Conservation (phyloP, 805 yeast species). For the Suhomyces faveliae region DNA sequence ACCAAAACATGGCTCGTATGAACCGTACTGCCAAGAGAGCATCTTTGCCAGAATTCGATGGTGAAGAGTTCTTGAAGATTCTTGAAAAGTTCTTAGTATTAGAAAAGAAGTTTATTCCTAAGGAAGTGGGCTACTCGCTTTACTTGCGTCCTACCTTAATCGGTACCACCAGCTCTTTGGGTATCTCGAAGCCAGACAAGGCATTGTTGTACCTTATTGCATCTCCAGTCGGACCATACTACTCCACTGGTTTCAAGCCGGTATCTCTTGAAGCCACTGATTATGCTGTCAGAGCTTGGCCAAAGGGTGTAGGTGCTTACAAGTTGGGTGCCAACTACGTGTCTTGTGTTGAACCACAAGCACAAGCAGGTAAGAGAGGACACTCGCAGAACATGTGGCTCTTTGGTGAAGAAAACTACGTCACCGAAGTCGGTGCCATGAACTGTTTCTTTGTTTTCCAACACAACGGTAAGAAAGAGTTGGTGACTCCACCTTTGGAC, state of each 20-base stretch:
- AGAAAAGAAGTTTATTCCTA: conserved; percentile 24
- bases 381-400: conserved; percentile 96
- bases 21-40: conserved; percentile 25
- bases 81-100: conserved; percentile 21
- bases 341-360: conserved; percentile 88
- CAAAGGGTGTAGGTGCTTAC: conserved; percentile 95
- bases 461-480: conserved; percentile 81
- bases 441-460: conserved; percentile 82
- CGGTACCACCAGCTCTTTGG: conserved; percentile 25
- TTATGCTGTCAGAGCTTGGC: conserved; percentile 98
- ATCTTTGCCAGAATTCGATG: conserved; percentile 26
- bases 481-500: conserved; percentile 93
- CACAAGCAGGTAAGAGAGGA: conserved; percentile 85
- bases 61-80: conserved; percentile 26
- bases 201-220: conserved; percentile 27
- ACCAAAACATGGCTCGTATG: conserved; percentile 28
- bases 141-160: conserved; percentile 30
- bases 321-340: conserved; percentile 98
- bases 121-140: conserved; percentile 27
- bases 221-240: conserved; percentile 31
- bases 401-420: conserved; percentile 79
- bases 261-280: conserved; percentile 92
- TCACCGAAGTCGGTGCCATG: conserved; percentile 98
- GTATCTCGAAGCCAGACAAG: conserved; percentile 22
- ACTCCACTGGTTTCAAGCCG: conserved; percentile 94